Evolutionary conservation across 345 rosid genomes (phyloP), one percentile per base, ranked within the genome.

Genomic region (Corchorus olitorius): DNA sequence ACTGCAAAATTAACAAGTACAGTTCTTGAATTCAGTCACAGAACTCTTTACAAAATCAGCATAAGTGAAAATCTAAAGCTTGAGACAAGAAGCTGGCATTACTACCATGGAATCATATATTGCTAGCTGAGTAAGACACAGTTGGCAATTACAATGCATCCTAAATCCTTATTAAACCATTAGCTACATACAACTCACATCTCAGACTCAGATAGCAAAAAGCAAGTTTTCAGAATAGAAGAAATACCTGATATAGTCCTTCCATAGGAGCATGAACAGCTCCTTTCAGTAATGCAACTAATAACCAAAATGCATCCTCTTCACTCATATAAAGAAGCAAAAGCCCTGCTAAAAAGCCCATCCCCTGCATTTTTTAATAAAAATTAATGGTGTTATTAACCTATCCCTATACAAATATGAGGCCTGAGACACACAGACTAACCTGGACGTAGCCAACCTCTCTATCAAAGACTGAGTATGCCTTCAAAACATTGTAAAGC

Each of bases 381-480:
- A 54, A 66, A 16, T 12, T 13, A 12, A 55, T 1, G 56, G 22
- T 35, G 20, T 27, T 55, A 54, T 66, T 41, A 41, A 52, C 48
- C 11, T 39, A 14, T 53, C 63, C 48, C 11, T 39, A 14, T 53
- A 53, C 56, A 58, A 13, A 16, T 17, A 34, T 15, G 59, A 79
- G n/a, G 17, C 8, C 27, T 15, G 35, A 55, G 55, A 53, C 0
- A 64, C 19, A 39, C 12, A 72, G 48, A 77, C 75, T 64, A 45
- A 95, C 99, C 99, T 95, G 97, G 84, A 95, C 99, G 85, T 93
- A 95, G 82, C 99, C 98, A 14, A 93, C 98, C 65, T 92, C 98
- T 77, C 97, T 90, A 83, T 95, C 99, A 77, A 83, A 93, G 54
- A 95, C 98, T 67, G 99, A 96, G 82, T 96, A 96, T 15, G 99